Percentiles rank a stretch among this genome's conserved stretches.
phyloP scores from a whole-genome alignment of 148 eudicot genomes.

The Polygonum aviculare region DNA sequence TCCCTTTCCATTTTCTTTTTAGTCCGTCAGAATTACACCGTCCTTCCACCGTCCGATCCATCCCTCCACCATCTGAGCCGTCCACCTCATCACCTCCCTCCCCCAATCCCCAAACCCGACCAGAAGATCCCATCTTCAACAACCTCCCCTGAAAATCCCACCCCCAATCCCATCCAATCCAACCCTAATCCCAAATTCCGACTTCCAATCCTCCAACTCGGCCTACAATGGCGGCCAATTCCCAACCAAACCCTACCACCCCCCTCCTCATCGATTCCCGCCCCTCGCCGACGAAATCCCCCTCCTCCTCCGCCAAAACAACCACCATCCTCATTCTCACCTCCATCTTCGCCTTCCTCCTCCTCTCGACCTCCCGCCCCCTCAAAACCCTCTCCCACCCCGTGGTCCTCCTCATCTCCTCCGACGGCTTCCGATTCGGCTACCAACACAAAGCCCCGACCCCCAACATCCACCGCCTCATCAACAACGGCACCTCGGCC shows the following conservation, averaged over 20 bases:
- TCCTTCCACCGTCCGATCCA: not conserved
- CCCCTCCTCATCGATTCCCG: slow-evolving; percentile 31
- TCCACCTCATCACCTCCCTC: not conserved
- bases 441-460: slow-evolving; percentile 63
- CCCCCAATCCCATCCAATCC: not conserved
- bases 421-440: slow-evolving; percentile 89
- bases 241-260: slow-evolving; percentile 22
- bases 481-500: slow-evolving; percentile 72
- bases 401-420: slow-evolving; percentile 55
- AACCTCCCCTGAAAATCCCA: not conserved
- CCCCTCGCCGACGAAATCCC: not conserved
- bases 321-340: slow-evolving; percentile 23
- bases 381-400: slow-evolving; percentile 48
- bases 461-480: slow-evolving; percentile 60
- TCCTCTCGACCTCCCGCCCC: slow-evolving; percentile 26
- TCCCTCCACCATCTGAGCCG: not conserved
- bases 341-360: slow-evolving; percentile 21
- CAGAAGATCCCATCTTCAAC: not conserved
- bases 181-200: not conserved
- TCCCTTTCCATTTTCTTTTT: too few relatives aligned
- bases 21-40: not conserved
- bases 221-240: not conserved
- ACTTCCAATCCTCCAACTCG: not conserved
- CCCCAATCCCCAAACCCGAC: not conserved
- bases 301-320: not conserved